A percentile compares a stretch with the other conserved stretches of the same genome.
Evolutionary conservation across 345 rosid genomes (phyloP).

Genomic region (Brassica juncea): DNA sequence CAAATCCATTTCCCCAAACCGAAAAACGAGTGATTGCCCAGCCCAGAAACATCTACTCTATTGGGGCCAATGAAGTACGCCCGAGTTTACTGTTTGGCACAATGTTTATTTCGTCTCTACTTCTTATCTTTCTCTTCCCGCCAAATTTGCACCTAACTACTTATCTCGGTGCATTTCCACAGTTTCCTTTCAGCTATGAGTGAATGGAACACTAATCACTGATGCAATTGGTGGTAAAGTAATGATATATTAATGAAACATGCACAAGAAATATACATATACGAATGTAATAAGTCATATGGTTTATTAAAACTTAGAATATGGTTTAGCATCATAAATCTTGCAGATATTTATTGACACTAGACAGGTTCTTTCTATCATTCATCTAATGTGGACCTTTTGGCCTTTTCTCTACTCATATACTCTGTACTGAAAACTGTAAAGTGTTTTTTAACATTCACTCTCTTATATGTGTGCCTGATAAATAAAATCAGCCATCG

Average conservation of each 20-base stretch:
- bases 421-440: not conserved
- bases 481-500: not conserved
- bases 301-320: not conserved
- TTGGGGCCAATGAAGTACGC: too few relatives aligned
- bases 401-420: not conserved
- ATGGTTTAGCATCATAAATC: not conserved
- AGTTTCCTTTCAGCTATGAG: too few relatives aligned
- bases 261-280: too few relatives aligned
- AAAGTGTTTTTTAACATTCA: not conserved
- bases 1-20: not conserved
- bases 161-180: too few relatives aligned
- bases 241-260: too few relatives aligned
- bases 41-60: not conserved
- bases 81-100: not conserved
- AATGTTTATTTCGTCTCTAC: not conserved
- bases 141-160: not conserved
- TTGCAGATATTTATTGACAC: conserved; percentile 7
- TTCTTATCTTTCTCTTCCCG: not conserved
- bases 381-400: not conserved
- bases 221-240: too few relatives aligned
- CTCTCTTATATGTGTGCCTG: not conserved
- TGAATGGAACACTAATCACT: too few relatives aligned
- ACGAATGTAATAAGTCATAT: too few relatives aligned
- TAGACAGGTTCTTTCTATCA: not conserved
- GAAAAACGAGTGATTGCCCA: not conserved